Base-by-base conservation (phyloP, 2,329 filamentous ascomycete species). In the Xylariomycetidae sp. region DNA sequence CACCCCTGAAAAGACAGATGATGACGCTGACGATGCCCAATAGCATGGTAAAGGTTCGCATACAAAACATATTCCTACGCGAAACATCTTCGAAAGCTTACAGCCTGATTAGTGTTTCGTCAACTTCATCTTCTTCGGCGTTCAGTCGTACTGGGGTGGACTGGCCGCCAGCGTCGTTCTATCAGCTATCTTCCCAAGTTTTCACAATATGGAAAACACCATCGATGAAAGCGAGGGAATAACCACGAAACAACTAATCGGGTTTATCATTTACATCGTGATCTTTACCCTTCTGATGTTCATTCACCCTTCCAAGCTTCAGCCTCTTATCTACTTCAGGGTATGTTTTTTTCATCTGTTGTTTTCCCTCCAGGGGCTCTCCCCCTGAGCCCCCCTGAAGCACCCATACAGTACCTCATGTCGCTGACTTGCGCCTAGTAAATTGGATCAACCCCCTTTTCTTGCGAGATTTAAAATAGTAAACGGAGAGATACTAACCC, bases 201-300 rank as follows among this genome's bases (percentile, higher is more conserved):
- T 55, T 38, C 46, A 53, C 4, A 39, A 57, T 31, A 51, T 64
- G 46, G 37, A 52, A 30, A 63, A 59, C 43, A 54, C 42, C 4
- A 48, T 62, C 5, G 54, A 50, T 23, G 57, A 50, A 20, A 48
- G 45, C 19, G 45, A 51, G 6, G 45, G 51, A 34, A 54, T 60
- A 40, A 58, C 52, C 4, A 64, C 60, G 6, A 48, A 49, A 11
- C 41, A 62, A 17, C 54, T 64, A 27, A 45, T 59, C 15, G 56
- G 53, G 1, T 62, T 50, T 35, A 44, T 63, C n/a, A 32, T 64
- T 14, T 65, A 59, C 44, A 53, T 54, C 19, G 32, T 63, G 16
- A 43, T 62, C 16, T 42, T 42, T 25, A 29, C 25, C 5, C 18
- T 16, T 6, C 17, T 42, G 14, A 25, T 42, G 27, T 36, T 36